Conservation (phyloP, 306 rosid species). For the Mucuna pruriens region DNA sequence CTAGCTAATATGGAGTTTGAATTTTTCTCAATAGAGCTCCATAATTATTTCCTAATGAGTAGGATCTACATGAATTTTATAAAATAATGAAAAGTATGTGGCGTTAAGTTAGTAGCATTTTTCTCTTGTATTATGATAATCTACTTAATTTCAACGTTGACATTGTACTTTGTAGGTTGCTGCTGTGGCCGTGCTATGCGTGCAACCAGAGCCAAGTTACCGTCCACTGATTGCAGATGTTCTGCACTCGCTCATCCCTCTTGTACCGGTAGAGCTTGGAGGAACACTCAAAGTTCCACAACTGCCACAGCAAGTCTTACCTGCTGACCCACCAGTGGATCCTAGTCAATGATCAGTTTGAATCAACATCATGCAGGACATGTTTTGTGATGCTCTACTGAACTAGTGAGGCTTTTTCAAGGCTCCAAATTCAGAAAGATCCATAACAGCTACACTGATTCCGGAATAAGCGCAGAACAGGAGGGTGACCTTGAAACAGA, state of each 20-base stretch:
- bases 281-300: constrained; percentile 81
- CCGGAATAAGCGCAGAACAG: not conserved
- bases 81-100: not conserved
- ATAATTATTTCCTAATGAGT: not conserved
- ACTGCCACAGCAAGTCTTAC: constrained; percentile 37
- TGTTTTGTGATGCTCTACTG: constrained; percentile 28
- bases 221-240: constrained; percentile 96
- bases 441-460: not conserved
- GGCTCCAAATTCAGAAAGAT: constrained; percentile 6
- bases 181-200: constrained; percentile 94
- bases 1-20: too few species aligned
- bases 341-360: constrained; percentile 41
- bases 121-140: not conserved
- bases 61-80: not conserved
- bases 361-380: not conserved
- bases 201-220: constrained; percentile 96
- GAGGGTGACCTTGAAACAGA: constrained; percentile 23
- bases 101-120: not conserved
- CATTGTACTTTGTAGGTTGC: constrained; percentile 69
- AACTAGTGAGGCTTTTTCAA: constrained; percentile 9
- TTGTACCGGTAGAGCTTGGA: constrained; percentile 86
- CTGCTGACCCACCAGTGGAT: constrained; percentile 16
- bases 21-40: too few species aligned
- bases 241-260: constrained; percentile 93
- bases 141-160: constrained; percentile 3